Evolutionary conservation across 345 rosid species (phyloP), one percentile per base, ranked within the genome.

Genomic region (Nephelium lappaceum): DNA sequence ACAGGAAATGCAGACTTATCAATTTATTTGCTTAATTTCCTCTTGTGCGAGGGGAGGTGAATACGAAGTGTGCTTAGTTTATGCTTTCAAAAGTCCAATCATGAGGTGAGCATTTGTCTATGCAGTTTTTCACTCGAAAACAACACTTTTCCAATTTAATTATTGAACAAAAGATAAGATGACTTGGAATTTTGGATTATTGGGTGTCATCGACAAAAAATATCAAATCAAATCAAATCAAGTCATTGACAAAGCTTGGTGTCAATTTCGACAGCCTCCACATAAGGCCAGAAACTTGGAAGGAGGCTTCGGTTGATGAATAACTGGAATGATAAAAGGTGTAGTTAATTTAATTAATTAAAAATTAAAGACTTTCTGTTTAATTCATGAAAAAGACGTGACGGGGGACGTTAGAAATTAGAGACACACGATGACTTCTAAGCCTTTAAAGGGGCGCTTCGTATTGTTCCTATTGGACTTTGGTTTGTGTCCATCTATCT

Each of bases 41-140:
- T 55, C 31, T 43, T 62, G 38, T 51, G 62, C 19, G 24, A 76
- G 53, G 77, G 73, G 80, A 51, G 73, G 65, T n/a, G 84, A 66
- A 77, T 39, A 25, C 36, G 27, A 45, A 23, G 5, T 11, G 36
- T 62, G 55, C 11, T 19, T 41, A 42, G 4, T 8, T 60, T 7
- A 73, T 77, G 79, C 63, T 43, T 57, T 63, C 36, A 78, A 78
- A 78, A 64, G 77, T 69, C 21, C 41, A 68, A 76, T 78, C 57
- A 72, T 57, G 71, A 8, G 19, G 15, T n/a, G 45, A 27, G 67
- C 71, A 43, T 71, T 70, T 57, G 60, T 53, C 10, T 16, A 10
- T 45, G 78, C 71, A 63, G 19, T 79, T 53, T 41, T 31, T 27
- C 19, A 21, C 7, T 60, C 47, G 64, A 81, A 53, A 64, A 71